phyloP scores from a whole-genome alignment of 352 stramenopile genomes.

The Phytophthora cryptogea region DNA sequence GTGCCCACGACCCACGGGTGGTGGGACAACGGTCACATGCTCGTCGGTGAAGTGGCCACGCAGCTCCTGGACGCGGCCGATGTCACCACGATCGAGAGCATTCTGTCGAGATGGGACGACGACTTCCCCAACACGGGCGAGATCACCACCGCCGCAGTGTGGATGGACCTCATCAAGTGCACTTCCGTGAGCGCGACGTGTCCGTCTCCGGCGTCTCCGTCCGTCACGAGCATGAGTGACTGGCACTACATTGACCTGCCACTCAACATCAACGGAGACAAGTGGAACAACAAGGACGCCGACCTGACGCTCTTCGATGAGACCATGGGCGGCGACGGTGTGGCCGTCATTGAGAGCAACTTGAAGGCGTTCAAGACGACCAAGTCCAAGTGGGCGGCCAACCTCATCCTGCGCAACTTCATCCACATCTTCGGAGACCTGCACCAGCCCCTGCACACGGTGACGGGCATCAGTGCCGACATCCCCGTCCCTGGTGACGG shows the following conservation, averaged over 20 bases:
- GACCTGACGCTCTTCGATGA: conserved; percentile 58
- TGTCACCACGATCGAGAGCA: conserved; percentile 50
- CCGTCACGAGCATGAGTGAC: conserved; percentile 51
- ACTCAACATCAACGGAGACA: conserved; percentile 50
- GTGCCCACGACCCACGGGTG: conserved; percentile 38
- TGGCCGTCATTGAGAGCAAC: conserved; percentile 47
- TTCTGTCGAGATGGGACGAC: conserved; percentile 48
- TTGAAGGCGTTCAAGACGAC: conserved; percentile 65
- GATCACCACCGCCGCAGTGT: conserved; percentile 52
- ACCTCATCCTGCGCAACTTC: conserved; percentile 66
- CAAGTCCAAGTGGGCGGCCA: conserved; percentile 65
- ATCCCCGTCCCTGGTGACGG: conserved; percentile 51
- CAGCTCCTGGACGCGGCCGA: conserved; percentile 53
- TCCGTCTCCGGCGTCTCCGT: conserved; percentile 39
- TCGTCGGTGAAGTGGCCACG: conserved; percentile 54
- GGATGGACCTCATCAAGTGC: conserved; percentile 69
- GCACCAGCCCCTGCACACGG: conserved; percentile 65
- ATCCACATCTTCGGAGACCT: conserved; percentile 74
- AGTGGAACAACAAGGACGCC: conserved; percentile 39
- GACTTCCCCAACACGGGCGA: conserved; percentile 65
- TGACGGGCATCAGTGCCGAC: conserved; percentile 46
- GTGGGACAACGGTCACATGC: conserved; percentile 77
- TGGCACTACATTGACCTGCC: conserved; percentile 81
- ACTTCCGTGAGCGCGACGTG: conserved; percentile 42
- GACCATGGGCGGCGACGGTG: conserved; percentile 50